Percentiles rank a stretch among this genome's conserved stretches.
Conservation (phyloP, 768 basidiomycete genomes). For the Gelatoporia subvermispora region DNA sequence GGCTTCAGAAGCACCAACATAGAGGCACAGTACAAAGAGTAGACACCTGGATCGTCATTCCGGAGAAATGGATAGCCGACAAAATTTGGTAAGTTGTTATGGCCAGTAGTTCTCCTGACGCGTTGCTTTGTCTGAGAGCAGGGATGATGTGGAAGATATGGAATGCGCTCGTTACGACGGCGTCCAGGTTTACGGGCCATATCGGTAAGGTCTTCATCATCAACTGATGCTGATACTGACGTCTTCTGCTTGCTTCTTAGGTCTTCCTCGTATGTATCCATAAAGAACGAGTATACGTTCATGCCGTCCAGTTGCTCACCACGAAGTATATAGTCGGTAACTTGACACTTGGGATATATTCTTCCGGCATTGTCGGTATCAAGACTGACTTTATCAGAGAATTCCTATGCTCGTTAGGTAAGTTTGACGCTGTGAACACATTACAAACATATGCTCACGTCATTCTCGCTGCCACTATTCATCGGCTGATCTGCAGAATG, state of each 20-base stretch:
- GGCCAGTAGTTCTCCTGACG: slow-evolving; percentile 18
- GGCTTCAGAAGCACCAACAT: slow-evolving; percentile 34
- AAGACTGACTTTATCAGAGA: slow-evolving; percentile 7
- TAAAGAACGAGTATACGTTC: slow-evolving; percentile 22
- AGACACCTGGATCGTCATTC: slow-evolving; percentile 16
- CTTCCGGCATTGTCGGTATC: neutral
- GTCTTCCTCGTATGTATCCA: slow-evolving; percentile 28
- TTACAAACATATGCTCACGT: neutral
- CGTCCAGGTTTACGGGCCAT: slow-evolving; percentile 9
- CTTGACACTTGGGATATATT: slow-evolving; percentile 11
- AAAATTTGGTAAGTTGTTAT: slow-evolving; percentile 31
- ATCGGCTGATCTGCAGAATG: too few relatives aligned
- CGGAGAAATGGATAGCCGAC: slow-evolving; percentile 32
- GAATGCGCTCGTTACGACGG: slow-evolving; percentile 9
- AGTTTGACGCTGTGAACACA: neutral
- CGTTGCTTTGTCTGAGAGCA: slow-evolving; percentile 5
- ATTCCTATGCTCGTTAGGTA: neutral
- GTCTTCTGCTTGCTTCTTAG: too few relatives aligned
- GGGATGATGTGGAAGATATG: slow-evolving; percentile 17
- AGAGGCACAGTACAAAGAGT: slow-evolving; percentile 29
- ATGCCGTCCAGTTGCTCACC: slow-evolving; percentile 16
- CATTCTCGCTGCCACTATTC: too few relatives aligned
- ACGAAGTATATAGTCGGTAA: slow-evolving; percentile 23
- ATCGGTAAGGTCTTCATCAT: neutral
- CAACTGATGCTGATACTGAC: too few relatives aligned